Evolutionary conservation across 2,329 filamentous ascomycete genomes (phyloP), one percentile per base, ranked within the genome.

Genomic region (Karstenula rhodostoma): DNA sequence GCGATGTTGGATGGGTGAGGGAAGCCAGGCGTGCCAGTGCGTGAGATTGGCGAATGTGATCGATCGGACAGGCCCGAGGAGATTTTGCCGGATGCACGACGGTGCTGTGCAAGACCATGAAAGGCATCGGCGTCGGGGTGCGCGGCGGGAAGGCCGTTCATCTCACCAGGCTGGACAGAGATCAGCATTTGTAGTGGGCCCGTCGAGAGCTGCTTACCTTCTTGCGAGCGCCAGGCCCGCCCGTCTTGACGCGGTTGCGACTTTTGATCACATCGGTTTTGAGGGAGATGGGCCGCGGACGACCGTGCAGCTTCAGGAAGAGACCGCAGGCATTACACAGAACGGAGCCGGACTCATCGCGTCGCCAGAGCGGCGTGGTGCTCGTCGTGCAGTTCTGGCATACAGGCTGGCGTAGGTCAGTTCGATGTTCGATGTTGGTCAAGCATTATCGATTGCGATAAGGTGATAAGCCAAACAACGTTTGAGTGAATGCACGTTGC

Each of bases 191-290:
- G 22, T 49, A 56, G 33, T 27, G 10, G n/a, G 52, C 7, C 10
- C 10, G 35, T 29, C 10, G 8, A 23, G 1, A 32, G 33, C 10
- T 15, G 9, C 80, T 73, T 82, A 93, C 92, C 89, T 96, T 96
- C 80, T 93, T 94, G 73, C 92, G 91, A 49, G 89, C 88, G 64
- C 91, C 87, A 72, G 94, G 86, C 2, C 83, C 92, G 9, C 91
- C 87, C 56, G 93, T 95, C 85, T 98, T 98, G 70, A 98, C 94
- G 67, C 95, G 89, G 81, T 99, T 99, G 73, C 95, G 93, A 83
- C 94, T 97, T 85, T 99, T 99, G 83, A 99, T 99, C 69, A 98
- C 94, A 83, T 99, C 95, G 51, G 95, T 98, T 85, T 99, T 99
- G 72, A 99, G 86, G 71, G 92, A 96, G 78, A 97, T 97, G 69